Base-by-base conservation (phyloP, 768 basidiomycete species). In the Mycena floridula region DNA sequence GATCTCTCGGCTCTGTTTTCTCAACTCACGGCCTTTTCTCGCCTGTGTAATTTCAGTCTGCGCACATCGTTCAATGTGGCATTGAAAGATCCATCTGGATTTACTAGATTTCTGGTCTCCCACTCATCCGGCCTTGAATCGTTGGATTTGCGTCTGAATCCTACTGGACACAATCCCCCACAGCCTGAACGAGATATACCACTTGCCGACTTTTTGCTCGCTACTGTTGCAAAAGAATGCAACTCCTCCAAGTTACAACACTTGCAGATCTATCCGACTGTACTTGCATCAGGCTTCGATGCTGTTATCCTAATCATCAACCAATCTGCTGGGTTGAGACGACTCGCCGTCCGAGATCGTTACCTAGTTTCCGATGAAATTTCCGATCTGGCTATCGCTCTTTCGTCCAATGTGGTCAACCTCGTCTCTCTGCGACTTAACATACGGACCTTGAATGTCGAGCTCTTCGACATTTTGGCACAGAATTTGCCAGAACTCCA, bases 211-310 rank as follows among this genome's bases (percentile, higher is more conserved):
- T n/a, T n/a, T n/a, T n/a, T n/a, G n/a, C n/a, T n/a, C n/a, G n/a
- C n/a, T n/a, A n/a, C n/a, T n/a, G n/a, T n/a, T n/a, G n/a, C n/a
- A n/a, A n/a, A n/a, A n/a, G n/a, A n/a, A n/a, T n/a, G n/a, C n/a
- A n/a, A 59, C 76, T 44, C 43, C 23, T 21, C 42, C 32, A 16
- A 37, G 7, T 25, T 47, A 35, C 37, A 46, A n/a, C 43, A 47
- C 7, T 50, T 76, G 22, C 64, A 70, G 18, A 56, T 76, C 25
- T 74, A 70, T 49, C 73, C 72, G 2, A 69, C 72, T 4, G 57
- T 54, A 30, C 56, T 55, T 25, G 42, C 43, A 11, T 50, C 37
- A 28, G 70, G 71, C 1, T 63, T 70, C 24, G 54, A 66, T 18
- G 54, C 64, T 4, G 55, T 72, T 9, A 40, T 65, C 4, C 49